Evolutionary conservation across 176 grass and related monocot genomes (phyloP), one percentile per base, ranked within the genome.

Genomic region (Triticum turgidum): DNA sequence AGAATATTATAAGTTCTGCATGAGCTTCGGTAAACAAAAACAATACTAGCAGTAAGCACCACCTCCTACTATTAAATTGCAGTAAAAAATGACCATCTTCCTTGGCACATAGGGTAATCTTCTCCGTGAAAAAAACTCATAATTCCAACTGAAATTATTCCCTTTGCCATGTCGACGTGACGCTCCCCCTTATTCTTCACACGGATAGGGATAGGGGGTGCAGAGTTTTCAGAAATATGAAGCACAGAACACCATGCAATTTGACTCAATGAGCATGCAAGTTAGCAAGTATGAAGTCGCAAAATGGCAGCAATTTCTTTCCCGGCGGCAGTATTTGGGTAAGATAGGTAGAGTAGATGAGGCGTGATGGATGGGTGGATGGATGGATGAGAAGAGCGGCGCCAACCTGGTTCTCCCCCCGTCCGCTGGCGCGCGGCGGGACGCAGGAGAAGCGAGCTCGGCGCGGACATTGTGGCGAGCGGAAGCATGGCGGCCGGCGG

Each of bases 341-440:
- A 77, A 77, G 79, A 58, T 14, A 73, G 32, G 47, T 4, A 75
- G 72, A 75, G 47, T 2, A 75, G 72, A 75, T 42, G 6, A n/a
- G 42, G 25, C 1, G 4, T 21, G 12, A 49, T 51, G 47, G 0
- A 51, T 7, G 81, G 61, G 18, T 27, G 62, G 12, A 30, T 51
- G 47, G 0, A 51, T 7, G 81, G 61, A 24, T 27, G 62, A 69
- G 67, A 24, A 7, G 62, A 61, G 62, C 49, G 67, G 13, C 51
- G 38, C 47, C 5, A 49, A 90, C 88, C 88, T 90, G 63, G 20
- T 37, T 29, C 15, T 56, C 61, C 27, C 83, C 37, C 8, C 18
- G 77, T 39, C 63, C 29, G 27, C 22, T 76, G 71, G 9, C 42
- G 18, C 11, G 72, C 51, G 11, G 39, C 0, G 5, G 63, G 79